Evolutionary conservation across 257 asterid genomes (phyloP).

Genomic region (Solanum appendiculatum): DNA sequence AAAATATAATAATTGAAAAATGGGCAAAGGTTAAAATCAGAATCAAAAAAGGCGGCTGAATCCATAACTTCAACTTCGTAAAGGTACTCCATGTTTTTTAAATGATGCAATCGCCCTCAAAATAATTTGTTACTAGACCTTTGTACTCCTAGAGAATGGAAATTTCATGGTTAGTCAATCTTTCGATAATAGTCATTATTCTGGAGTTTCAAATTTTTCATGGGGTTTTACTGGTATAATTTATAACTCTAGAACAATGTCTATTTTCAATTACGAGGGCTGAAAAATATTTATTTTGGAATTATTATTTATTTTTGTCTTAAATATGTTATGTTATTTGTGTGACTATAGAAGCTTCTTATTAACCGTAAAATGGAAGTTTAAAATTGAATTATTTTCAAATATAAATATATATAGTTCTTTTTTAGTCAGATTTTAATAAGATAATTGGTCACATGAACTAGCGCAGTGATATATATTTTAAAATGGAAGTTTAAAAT

Average conservation of each 20-base stretch:
- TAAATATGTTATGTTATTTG: background rate
- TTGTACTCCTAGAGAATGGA: background rate
- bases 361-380: background rate
- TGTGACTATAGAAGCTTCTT: background rate
- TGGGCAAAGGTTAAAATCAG: background rate
- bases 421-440: background rate
- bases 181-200: background rate
- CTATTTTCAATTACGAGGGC: background rate
- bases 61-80: background rate
- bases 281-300: background rate
- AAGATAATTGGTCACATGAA: background rate
- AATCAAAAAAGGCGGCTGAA: background rate
- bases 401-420: background rate
- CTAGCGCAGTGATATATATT: rapidly evolving
- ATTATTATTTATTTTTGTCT: background rate
- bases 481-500: background rate
- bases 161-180: background rate
- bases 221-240: background rate
- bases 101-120: background rate
- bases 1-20: background rate
- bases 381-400: background rate
- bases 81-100: background rate
- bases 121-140: background rate
- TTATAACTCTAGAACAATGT: background rate
- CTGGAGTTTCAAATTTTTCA: background rate